Conservation (phyloP, 75 land plant species). For the Gnetum montanum region DNA sequence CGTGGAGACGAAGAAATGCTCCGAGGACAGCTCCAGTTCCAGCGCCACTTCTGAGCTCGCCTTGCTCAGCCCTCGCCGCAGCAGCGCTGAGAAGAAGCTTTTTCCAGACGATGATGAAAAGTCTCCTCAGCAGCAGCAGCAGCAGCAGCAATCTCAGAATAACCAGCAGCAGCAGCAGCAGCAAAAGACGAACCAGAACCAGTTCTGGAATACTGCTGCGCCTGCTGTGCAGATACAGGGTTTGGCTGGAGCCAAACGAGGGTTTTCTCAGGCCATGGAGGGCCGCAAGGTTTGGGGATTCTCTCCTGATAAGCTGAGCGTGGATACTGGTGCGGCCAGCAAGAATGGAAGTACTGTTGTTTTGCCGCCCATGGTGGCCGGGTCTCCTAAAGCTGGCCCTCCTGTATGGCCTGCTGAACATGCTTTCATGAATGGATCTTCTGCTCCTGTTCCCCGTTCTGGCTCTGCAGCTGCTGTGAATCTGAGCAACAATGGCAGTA, state of each 20-base stretch:
- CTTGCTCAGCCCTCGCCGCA: slow-evolving; percentile 13
- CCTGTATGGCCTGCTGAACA: neutral
- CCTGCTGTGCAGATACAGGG: neutral
- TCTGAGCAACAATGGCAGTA: neutral
- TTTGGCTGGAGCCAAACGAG: slow-evolving; percentile 29
- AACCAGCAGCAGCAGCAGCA: neutral
- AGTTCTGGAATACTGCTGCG: slow-evolving; percentile 23
- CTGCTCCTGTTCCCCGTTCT: neutral
- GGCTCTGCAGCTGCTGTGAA: neutral
- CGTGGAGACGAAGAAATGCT: neutral
- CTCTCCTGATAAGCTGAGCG: slow-evolving; percentile 12
- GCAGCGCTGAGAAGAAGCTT: slow-evolving; percentile 31
- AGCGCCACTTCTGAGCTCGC: slow-evolving; percentile 12
- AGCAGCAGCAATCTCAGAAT: neutral
- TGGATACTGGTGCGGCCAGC: neutral
- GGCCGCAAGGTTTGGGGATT: slow-evolving; percentile 23
- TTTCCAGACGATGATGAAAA: slow-evolving; percentile 23
- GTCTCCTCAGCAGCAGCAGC: neutral
- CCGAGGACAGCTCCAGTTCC: neutral
- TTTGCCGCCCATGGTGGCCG: neutral
- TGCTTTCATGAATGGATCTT: neutral
- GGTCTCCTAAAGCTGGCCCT: neutral
- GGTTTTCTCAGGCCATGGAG: slow-evolving; percentile 48
- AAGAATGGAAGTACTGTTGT: too few species aligned
- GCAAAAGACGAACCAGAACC: neutral